Evolutionary conservation across 1,284 basidiomycete genomes (phyloP), one percentile per base, ranked within the genome.

Genomic region (Exobasidium cylindrosporum): DNA sequence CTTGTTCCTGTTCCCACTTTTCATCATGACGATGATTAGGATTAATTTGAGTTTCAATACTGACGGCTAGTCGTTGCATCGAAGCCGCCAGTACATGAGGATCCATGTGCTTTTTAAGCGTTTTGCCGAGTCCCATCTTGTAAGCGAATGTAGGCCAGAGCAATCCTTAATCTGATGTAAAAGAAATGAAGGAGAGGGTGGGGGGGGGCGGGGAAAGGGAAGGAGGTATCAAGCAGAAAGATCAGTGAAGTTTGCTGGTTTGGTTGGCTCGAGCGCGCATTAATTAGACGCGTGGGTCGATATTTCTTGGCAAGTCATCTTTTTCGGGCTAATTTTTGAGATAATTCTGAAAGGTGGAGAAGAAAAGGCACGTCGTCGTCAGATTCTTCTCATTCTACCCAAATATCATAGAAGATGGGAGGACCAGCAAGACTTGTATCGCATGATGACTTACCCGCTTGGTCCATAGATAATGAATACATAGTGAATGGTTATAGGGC

Each of bases 21-120:
- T 84, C 87, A 77, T 94, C 90, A 77, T 94, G 92, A 46, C 91
- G 80, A 62, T 84, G 83, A 63, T 83, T 81, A 4, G 82, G 82
- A 65, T 83, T 83, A 60, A 81, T n/a, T 11, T 57, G 54, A n/a
- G 62, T 57, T n/a, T 24, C 29, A 32, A 66, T 46, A 10, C 32
- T 50, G 31, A 57, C 47, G 6, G n/a, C 54, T 14, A 64, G 43
- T 26, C 62, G 61, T 14, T 31, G 29, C 63, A 64, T 54, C 28
- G 49, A 55, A 11, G 29, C 30, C 47, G 30, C 58, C 30, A 64
- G 31, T 23, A 58, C 61, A 11, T 58, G 40, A 14, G 58, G 58
- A 45, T 64, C 64, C 49, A 58, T 50, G 35, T 66, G 49, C 60
- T 66, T 66, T 29, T 61, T 64, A 32, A 66, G 28, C 3, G 58